These are phyloP conservation scores for Fusarium sp. DNA, from an alignment of 2,329 filamentous ascomycete genomes.

Conservation along the genomic window DNA sequence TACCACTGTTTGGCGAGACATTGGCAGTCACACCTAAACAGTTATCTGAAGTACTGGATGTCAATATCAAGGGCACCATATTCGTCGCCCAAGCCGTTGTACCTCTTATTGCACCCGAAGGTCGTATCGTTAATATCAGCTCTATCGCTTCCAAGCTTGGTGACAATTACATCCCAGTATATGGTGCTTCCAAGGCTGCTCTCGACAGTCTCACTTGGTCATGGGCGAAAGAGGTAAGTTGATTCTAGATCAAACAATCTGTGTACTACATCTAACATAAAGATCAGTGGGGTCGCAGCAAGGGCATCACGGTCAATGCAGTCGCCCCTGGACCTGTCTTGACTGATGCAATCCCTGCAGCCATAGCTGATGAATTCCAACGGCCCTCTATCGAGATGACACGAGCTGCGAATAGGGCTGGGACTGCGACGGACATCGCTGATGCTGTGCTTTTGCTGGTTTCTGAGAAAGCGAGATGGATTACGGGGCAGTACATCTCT, in stretches of 20 bases:
- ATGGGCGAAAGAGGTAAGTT: neutral
- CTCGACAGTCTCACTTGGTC: neutral
- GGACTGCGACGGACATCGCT: rapidly evolving
- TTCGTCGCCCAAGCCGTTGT: neutral
- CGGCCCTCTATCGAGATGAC: neutral
- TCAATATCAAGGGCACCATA: rapidly evolving
- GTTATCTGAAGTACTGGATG: neutral
- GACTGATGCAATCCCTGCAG: neutral
- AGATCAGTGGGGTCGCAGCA: neutral
- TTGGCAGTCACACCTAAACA: rapidly evolving
- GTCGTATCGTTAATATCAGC: rapidly evolving
- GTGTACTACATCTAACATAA: rapidly evolving
- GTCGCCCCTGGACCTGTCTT: neutral
- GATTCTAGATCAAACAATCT: too few relatives aligned
- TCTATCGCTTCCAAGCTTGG: neutral
- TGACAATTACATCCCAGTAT: neutral
- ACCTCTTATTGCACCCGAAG: rapidly evolving
- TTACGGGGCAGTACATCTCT: neutral
- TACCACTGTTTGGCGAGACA: neutral
- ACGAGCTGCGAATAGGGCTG: neutral
- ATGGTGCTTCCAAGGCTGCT: neutral
- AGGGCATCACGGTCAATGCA: neutral
- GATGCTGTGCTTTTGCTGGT: neutral
- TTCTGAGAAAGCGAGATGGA: neutral
- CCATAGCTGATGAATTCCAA: neutral